Evolutionary conservation across 2,329 filamentous ascomycete genomes (phyloP), one percentile per base, ranked within the genome.

Genomic region (Gremmenia infestans): DNA sequence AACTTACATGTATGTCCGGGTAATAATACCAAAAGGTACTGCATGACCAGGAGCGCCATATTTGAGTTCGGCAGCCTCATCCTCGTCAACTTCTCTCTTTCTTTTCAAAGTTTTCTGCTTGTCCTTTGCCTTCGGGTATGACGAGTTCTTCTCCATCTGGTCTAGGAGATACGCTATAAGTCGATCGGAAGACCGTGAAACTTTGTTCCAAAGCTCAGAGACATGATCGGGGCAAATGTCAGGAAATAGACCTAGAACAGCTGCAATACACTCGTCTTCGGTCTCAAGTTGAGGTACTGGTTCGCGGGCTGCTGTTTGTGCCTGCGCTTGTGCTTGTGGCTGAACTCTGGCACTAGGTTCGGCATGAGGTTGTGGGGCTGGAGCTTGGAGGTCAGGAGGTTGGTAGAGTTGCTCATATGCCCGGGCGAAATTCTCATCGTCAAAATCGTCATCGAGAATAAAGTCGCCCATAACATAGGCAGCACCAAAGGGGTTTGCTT

Each of bases 201-300:
- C 48, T 32, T 57, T 61, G 22, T 68, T 58, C 56, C 73, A 75
- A n/a, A 77, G 62, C 15, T 65, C 61, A 11, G 60, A 61, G 22
- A 79, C 71, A 61, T 76, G 72, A 11, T 72, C 65, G 22, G 67
- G 71, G 53, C 72, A 73, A 42, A 80, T 76, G 49, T 75, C 76
- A 8, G 78, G 78, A 53, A 80, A 79, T 8, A 80, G 61, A 11
- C 67, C 64, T 4, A 74, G 39, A 17, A 80, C 63, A n/a, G 68
- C 64, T 8, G 62, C 59, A 17, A 77, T 65, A 50, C 71, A 63
- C 46, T 60, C 58, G n/a, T 35, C 48, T 40, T 50, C 50, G 22
- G 60, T 48, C 39, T 62, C 58, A 22, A 50, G 42, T 3, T 48
- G 36, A 23, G 32, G 36, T 48, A 28, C 14, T 40, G 37, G 15